These are phyloP conservation scores for Trametes elegans DNA, from an alignment of 768 basidiomycete species.

Conservation along the genomic window DNA sequence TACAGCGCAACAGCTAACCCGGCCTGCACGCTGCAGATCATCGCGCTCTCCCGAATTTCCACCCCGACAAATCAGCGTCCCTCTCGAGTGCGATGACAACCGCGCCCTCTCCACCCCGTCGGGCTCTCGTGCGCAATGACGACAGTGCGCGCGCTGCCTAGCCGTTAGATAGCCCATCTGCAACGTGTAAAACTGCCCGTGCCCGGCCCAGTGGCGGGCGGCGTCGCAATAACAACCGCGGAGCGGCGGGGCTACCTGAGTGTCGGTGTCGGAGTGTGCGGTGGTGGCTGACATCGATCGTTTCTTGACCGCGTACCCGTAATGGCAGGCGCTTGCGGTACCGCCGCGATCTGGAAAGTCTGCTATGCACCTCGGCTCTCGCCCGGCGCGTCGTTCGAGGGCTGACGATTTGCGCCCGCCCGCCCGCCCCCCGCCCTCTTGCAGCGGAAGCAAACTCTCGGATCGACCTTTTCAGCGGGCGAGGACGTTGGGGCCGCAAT, in stretches of 20 bases:
- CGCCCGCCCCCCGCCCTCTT: slow-evolving; percentile 15
- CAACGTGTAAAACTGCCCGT: background rate
- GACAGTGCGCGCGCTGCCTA: background rate
- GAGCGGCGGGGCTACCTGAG: slow-evolving; percentile 14
- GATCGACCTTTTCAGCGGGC: slow-evolving; percentile 23
- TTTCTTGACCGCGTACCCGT: slow-evolving; percentile 16
- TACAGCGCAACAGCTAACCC: slow-evolving; percentile 11
- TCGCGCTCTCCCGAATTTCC: slow-evolving; percentile 19
- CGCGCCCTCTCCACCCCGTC: background rate
- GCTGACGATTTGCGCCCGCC: slow-evolving; percentile 28
- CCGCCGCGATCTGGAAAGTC: slow-evolving; percentile 17
- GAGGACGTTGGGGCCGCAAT: background rate
- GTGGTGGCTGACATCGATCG: slow-evolving; percentile 23
- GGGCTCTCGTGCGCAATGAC: background rate
- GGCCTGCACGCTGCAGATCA: slow-evolving; percentile 12
- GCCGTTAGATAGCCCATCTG: background rate
- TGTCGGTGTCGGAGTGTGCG: slow-evolving; percentile 20
- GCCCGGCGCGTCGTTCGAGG: slow-evolving; percentile 17
- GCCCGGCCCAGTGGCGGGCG: background rate
- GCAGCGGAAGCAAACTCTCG: slow-evolving; percentile 37
- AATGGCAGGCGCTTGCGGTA: slow-evolving; percentile 5
- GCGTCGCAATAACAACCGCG: slow-evolving; percentile 8
- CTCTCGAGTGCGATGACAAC: slow-evolving; percentile 6
- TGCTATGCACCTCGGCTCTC: slow-evolving; percentile 24
- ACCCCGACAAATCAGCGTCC: slow-evolving; percentile 20